A percentile compares a stretch with the other conserved stretches of the same genome.
Conservation (phyloP, 345 rosid species). For the Eucalyptus melliodora region DNA sequence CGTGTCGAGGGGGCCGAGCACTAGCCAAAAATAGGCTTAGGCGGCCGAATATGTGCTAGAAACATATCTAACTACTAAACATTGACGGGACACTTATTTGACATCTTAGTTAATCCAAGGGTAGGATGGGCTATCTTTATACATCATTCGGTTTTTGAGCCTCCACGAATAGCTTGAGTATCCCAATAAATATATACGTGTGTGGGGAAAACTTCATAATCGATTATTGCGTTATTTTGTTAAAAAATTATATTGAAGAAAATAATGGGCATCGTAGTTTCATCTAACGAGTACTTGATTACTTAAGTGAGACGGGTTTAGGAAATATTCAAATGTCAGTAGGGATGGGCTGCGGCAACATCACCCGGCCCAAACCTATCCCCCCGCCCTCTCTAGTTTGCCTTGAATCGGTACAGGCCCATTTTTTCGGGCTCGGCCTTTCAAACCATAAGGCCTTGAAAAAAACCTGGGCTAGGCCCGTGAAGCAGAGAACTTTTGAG, state of each 20-base stretch:
- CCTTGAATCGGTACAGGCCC: not conserved
- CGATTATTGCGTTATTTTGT: too few species aligned
- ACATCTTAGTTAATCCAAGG: fast-evolving
- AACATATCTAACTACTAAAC: not conserved
- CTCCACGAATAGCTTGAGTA: not conserved
- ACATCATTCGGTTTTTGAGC: not conserved
- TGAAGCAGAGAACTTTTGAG: not conserved
- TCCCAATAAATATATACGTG: not conserved
- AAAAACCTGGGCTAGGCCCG: not conserved
- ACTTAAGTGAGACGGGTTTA: too few species aligned
- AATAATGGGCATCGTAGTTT: too few species aligned
- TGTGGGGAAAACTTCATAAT: too few species aligned
- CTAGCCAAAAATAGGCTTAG: not conserved
- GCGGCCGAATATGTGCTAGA: not conserved
- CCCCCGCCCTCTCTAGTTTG: too few species aligned
- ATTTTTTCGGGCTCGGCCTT: not conserved
- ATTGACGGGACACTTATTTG: fast-evolving
- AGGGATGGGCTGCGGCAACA: too few species aligned
- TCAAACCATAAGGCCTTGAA: not conserved
- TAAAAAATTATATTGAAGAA: too few species aligned
- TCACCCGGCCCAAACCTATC: too few species aligned
- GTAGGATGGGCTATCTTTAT: fast-evolving
- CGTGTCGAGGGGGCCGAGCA: fast-evolving
- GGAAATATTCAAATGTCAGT: too few species aligned
- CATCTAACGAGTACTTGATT: fast-evolving